These are phyloP conservation scores for Fragaria nilgerrensis DNA, from an alignment of 306 rosid genomes.

Conservation along the genomic window DNA sequence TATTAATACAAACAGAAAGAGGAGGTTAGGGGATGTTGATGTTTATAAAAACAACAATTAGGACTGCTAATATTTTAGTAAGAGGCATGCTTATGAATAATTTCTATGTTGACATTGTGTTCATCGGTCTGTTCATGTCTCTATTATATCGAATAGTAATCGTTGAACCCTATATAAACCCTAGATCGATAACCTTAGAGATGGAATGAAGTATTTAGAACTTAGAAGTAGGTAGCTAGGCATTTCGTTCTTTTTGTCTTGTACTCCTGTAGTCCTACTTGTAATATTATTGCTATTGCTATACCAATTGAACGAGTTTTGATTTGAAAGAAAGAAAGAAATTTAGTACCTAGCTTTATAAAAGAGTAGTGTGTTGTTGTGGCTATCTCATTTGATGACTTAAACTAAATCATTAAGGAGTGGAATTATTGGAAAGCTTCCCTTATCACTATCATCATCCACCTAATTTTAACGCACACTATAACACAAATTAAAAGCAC, in stretches of 20 bases:
- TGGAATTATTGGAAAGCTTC: not conserved
- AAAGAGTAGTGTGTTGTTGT: not conserved
- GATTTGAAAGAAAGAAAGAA: no score
- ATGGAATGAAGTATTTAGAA: not conserved
- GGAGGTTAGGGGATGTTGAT: constrained; percentile 31
- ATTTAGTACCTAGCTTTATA: not conserved
- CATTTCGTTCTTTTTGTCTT: no score
- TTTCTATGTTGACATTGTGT: not conserved
- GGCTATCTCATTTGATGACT: not conserved
- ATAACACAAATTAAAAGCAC: not conserved
- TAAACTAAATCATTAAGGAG: not conserved
- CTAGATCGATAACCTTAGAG: not conserved
- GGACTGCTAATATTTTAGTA: not conserved
- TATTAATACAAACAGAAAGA: not conserved
- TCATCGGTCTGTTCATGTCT: not conserved
- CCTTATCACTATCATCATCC: not conserved
- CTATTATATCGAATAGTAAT: not conserved
- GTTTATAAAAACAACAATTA: constrained; percentile 1
- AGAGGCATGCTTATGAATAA: not conserved
- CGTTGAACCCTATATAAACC: not conserved
- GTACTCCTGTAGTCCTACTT: no score
- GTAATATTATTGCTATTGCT: no score
- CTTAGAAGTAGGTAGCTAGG: no score
- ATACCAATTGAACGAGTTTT: no score
- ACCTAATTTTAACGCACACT: not conserved